Evolutionary conservation across 2,329 filamentous ascomycete species (phyloP).

Genomic region (Sporothrix phasma): DNA sequence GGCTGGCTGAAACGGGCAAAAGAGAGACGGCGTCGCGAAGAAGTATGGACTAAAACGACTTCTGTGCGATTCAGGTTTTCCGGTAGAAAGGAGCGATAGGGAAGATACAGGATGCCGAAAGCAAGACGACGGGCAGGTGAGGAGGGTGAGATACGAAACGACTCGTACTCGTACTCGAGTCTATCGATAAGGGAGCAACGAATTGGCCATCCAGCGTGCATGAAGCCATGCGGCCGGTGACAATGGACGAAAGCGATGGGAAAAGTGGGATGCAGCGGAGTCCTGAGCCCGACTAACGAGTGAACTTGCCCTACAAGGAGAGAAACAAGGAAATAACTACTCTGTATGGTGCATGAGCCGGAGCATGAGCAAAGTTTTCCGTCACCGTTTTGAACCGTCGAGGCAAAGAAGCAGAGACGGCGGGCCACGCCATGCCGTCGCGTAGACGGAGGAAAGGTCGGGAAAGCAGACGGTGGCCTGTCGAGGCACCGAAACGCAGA

Average conservation of each 20-base stretch:
- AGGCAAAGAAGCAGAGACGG: background rate
- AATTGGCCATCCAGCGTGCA: conserved; percentile 2
- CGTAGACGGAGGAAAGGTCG: too few species aligned
- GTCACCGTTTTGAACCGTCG: background rate
- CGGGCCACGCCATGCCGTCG: too few species aligned
- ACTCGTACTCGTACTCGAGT: too few species aligned
- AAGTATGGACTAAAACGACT: background rate
- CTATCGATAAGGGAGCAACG: conserved; percentile 4
- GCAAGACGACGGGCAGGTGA: background rate
- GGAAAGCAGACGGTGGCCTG: too few species aligned
- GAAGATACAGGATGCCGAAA: background rate
- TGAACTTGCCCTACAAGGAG: background rate
- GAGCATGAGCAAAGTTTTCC: background rate
- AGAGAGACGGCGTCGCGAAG: background rate
- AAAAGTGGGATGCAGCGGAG: conserved; percentile 5
- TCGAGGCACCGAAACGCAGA: background rate
- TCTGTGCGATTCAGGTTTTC: background rate
- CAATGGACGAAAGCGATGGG: background rate
- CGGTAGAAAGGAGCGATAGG: background rate
- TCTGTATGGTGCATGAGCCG: too few species aligned
- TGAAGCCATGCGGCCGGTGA: background rate
- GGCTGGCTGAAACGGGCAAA: background rate
- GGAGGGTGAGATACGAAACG: background rate
- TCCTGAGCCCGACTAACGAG: background rate
- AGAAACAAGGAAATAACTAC: too few species aligned